Evolutionary conservation across 805 yeast genomes (phyloP), one percentile per base, ranked within the genome.

Genomic region (Metschnikowia noctiluminum): DNA sequence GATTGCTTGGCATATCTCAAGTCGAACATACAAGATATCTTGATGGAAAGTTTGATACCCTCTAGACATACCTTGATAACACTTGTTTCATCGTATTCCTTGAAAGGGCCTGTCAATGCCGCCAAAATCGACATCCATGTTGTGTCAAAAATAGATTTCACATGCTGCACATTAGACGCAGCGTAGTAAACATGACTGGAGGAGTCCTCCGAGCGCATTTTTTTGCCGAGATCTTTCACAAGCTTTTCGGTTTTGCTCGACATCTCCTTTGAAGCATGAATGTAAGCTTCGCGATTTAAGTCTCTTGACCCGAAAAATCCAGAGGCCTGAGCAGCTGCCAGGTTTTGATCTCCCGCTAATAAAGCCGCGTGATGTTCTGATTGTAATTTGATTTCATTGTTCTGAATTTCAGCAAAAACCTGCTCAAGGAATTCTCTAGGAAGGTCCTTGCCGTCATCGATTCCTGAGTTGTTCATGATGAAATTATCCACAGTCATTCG

Each of bases 121-220:
- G 98, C 98, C 56, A 94, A 75, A 42, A 94, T 80, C 0, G 97
- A 89, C 97, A 95, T 91, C 99, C 99, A 94, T 39, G 87, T 71
- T 14, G 89, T 89, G 59, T 92, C 97, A 69, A 94, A 92, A 62
- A 95, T 88, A 1, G 97, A 91, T 62, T 80, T 85, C 13, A 92
- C 96, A 63, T 92, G 97, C 57, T 89, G 95, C 13, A 87, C 80
- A 60, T 87, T 92, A 1, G 90, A 80, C 0, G 97, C 97, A 15
- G 84, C 81, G 65, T 89, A 88, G 62, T 84, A 91, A 0, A 80
- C 76, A 15, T 67, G 69, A 16, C 26, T 47, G 30, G 72, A 70
- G 6, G 61, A 50, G 21, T 73, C 68, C 39, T 73, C 77, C 13
- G 65, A 57, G 49, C 74, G 77, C 38, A 73, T 59, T 54, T 72